Evolutionary conservation across 1,284 basidiomycete genomes (phyloP), one percentile per base, ranked within the genome.

Genomic region (Ustilago sp.): DNA sequence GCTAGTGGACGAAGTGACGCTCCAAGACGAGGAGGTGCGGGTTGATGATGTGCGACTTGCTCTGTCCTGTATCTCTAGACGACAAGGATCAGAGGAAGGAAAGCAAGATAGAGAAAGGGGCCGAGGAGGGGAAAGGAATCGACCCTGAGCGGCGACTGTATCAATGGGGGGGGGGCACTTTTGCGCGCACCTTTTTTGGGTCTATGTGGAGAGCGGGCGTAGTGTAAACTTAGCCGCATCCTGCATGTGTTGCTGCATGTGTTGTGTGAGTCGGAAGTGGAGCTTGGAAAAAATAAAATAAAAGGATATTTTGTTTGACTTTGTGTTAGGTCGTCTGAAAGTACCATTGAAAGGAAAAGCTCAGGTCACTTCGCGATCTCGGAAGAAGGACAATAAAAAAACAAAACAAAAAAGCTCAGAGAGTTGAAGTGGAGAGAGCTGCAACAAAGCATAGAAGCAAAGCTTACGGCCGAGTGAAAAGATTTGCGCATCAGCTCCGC

Each of bases 201-300:
- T 32, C 48, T 47, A 45, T 34, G 56, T 57, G 55, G 55, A 57
- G 55, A 45, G 41, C 35, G 23, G 53, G 43, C 43, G 55, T 47
- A 47, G 55, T 45, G 17, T n/a, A 17, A 34, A 39, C 41, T 32
- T 35, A 50, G 39, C 45, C 47, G 52, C 57, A 13, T 58, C 68
- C 68, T 69, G 62, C 68, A 69, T 69, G 11, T 45, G 11, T 43
- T 43, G 13, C 68, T 69, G 62, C 68, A 69, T 69, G 11, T 45
- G 11, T 43, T 43, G 13, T 43, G n/a, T 19, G 43, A 28, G 23
- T 28, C 43, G 43, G 8, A 31, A 52, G 28, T 34, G 55, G 55
- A 56, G 61, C 52, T 19, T n/a, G 36, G 45, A 63, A 56, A 50
- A 13, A 19, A 19, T 1, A 19, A 19, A 19, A 19, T 0, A 19